These are phyloP conservation scores for Aspergillus ochraceoroseus DNA, from an alignment of 2,329 filamentous ascomycete species.

Conservation along the genomic window DNA sequence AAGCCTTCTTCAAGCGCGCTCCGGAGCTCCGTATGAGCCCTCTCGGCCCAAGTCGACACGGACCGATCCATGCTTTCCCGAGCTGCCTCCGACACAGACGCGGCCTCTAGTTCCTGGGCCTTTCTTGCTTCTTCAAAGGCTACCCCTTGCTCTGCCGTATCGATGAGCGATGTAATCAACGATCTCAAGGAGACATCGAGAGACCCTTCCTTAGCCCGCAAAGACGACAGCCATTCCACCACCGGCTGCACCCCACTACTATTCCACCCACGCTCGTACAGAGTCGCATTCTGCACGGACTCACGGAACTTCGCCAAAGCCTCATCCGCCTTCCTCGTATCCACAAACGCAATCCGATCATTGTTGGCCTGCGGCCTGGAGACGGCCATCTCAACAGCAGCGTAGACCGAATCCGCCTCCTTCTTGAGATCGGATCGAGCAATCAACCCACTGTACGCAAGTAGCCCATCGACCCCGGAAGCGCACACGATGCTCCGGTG, in stretches of 20 bases:
- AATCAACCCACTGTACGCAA: constrained; percentile 34
- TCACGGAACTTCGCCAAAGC: constrained; percentile 65
- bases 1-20: constrained; percentile 75
- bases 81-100: constrained; percentile 41
- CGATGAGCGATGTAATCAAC: constrained; percentile 63
- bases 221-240: constrained; percentile 57
- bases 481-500: constrained; percentile 74
- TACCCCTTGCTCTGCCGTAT: constrained; percentile 35
- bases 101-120: constrained; percentile 28
- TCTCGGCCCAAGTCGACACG: constrained; percentile 69
- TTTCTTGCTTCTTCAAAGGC: constrained; percentile 28
- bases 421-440: constrained; percentile 30
- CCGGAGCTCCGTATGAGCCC: constrained; percentile 76
- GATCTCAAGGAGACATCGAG: constrained; percentile 63
- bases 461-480: constrained; percentile 64
- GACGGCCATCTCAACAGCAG: constrained; percentile 45
- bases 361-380: constrained; percentile 33
- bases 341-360: constrained; percentile 50
- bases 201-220: constrained; percentile 36
- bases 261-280: constrained; percentile 71
- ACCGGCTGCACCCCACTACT: constrained; percentile 64
- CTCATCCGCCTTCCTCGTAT: constrained; percentile 57
- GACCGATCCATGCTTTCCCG: constrained; percentile 52
- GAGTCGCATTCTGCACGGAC: constrained; percentile 63
- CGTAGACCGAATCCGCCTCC: constrained; percentile 32